Evolutionary conservation across 306 rosid genomes (phyloP).

Genomic region (Elaeagnus macrophylla): DNA sequence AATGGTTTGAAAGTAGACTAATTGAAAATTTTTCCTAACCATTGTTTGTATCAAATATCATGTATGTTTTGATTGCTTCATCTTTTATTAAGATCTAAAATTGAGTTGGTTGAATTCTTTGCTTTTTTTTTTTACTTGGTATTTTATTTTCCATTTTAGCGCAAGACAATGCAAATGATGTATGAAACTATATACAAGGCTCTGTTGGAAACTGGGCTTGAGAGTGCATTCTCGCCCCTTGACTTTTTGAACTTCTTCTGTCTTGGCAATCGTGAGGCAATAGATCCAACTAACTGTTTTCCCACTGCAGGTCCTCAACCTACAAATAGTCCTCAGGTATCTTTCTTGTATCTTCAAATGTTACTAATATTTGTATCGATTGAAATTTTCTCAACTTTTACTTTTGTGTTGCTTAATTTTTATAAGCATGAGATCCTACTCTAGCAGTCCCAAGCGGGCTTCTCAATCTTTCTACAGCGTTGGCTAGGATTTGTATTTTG

Average conservation of each 20-base stretch:
- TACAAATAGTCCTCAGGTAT: slow-evolving; percentile 74
- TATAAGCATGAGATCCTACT: background rate
- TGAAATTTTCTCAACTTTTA: no score
- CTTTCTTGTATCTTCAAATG: slow-evolving; percentile 12
- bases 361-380: slow-evolving; percentile 9
- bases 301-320: slow-evolving; percentile 47
- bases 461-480: no score
- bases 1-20: no score
- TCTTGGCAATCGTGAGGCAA: slow-evolving; percentile 83
- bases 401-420: slow-evolving; percentile 1
- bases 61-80: background rate
- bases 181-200: slow-evolving; percentile 83
- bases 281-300: slow-evolving; percentile 29
- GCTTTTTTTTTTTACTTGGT: slow-evolving; percentile 10
- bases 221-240: slow-evolving; percentile 64
- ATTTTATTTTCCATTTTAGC: slow-evolving; percentile 34
- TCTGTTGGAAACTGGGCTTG: slow-evolving; percentile 80
- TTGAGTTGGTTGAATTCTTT: slow-evolving; percentile 5
- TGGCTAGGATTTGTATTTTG: no score
- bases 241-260: slow-evolving; percentile 95
- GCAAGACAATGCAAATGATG: slow-evolving; percentile 99
- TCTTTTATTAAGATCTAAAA: background rate
- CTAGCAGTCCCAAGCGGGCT: background rate
- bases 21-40: no score
- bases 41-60: no score